A percentile compares a stretch with the other conserved stretches of the same genome.
Conservation (phyloP, 2,329 filamentous ascomycete genomes). For the Penicillium decumbens region DNA sequence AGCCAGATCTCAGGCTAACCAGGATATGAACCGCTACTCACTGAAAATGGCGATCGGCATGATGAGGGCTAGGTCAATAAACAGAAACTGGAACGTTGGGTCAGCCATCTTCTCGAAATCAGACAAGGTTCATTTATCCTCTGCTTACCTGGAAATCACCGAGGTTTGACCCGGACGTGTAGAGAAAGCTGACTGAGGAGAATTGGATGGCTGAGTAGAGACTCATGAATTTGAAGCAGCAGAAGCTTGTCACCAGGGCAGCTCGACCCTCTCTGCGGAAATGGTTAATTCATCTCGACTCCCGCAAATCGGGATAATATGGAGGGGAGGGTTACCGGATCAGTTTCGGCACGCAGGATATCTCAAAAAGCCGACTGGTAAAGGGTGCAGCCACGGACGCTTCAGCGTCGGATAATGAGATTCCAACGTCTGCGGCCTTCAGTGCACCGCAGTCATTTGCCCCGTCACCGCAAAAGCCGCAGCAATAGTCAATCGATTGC, state of each 20-base stretch:
- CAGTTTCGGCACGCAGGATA: constrained; percentile 87
- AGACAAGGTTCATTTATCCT: neutral
- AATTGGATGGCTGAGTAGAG: constrained; percentile 99
- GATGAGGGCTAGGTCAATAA: constrained; percentile 89
- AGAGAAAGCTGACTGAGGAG: constrained; percentile 92
- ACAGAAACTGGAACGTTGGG: constrained; percentile 62
- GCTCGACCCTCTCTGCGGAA: constrained; percentile 74
- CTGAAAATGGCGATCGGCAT: constrained; percentile 94
- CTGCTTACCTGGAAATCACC: constrained; percentile 77
- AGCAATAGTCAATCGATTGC: constrained; percentile 91
- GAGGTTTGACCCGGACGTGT: constrained; percentile 86
- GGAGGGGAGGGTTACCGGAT: constrained; percentile 57
- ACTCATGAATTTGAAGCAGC: constrained; percentile 99
- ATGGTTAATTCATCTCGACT: constrained; percentile 13
- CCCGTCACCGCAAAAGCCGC: constrained; percentile 93
- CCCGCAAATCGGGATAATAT: neutral
- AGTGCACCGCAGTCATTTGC: constrained; percentile 96
- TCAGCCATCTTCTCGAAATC: neutral
- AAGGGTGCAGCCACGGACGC: constrained; percentile 98
- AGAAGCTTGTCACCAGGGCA: constrained; percentile 95
- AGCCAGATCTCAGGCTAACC: neutral
- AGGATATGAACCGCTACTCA: constrained; percentile 37
- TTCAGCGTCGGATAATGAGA: constrained; percentile 94
- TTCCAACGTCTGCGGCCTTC: constrained; percentile 95
- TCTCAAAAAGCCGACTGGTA: constrained; percentile 91